Evolutionary conservation across 73 alveolate genomes (phyloP), one percentile per base, ranked within the genome.

Genomic region (Blepharisma japonicum): DNA sequence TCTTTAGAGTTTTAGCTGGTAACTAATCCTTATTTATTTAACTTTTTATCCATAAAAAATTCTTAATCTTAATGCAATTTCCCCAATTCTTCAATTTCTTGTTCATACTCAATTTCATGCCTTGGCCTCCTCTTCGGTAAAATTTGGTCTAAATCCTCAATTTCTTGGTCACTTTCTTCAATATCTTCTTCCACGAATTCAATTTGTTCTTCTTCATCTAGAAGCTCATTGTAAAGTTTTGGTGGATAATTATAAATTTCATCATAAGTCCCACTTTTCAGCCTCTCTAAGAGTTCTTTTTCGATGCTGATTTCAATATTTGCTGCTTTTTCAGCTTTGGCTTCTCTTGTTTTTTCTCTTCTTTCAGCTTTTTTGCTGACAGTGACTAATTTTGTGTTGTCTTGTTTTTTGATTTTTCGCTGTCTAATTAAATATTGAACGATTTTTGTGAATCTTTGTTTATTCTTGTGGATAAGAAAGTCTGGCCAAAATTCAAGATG

Each of bases 401-500:
- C 78, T 83, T 56, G 84, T 77, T 67, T 85, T 83, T 68, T 54
- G 66, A 94, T 86, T 85, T 95, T 97, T 84, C 97, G 84, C 85
- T 89, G 89, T 80, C 99, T 89, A 54, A 98, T 89, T 68, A 98
- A 86, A 96, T 95, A 94, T 85, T 98, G 96, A 76, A 97, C 89
- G 56, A 98, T 87, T 89, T 97, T 96, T 49, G 99, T 98, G 27
- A 98, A 89, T 76, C 99, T 87, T 86, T 98, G 97, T 86, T 98
- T 98, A 92, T 99, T 95, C 77, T 98, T 97, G 89, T 98, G 99
- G 70, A 89, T 80, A 78, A 91, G 90, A 84, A 94, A 95, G 76
- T 90, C 97, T 5, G 98, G 94, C 98, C 99, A 96, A 87, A 87
- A 97, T 95, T 95, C 95, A 50, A 98, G 91, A 68, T 97, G 92